Evolutionary conservation across 306 rosid genomes (phyloP), one percentile per base, ranked within the genome.

Genomic region (Rosa multiflora): DNA sequence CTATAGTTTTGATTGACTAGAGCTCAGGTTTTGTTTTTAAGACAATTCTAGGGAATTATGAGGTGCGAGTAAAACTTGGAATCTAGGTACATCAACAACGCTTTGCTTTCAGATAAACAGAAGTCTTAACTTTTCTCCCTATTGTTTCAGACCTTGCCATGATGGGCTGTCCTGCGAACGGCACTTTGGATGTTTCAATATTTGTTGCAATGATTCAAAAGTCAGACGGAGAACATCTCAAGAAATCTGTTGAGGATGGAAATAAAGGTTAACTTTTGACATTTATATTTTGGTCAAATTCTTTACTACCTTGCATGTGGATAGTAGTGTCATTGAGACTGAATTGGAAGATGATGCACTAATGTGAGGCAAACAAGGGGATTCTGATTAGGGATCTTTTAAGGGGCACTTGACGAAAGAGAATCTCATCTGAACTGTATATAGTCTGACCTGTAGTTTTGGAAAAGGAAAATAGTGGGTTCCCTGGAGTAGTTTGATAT

Each of bases 141-240:
- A 69, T 86, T 73, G 21, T 85, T 35, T 64, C 89, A 95, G 99
- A 78, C 1, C 84, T 96, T 77, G 59, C 79, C 83, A 85, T 84
- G 84, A 93, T 96, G 92, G 79, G 70, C 15, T 96, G 99, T 84
- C 48, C 93, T 78, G 86, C 79, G 48, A 86, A 76, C 26, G 84
- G 46, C 80, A 67, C 87, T 67, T 43, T 81, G 80, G 80, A 87
- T 67, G 64, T 96, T 82, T 82, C 96, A 6, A 91, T 96, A 87
- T 97, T 93, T 70, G 91, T 86, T 71, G 94, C 89, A 75, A 81
- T 84, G 91, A 77, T 93, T 72, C 62, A 91, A 37, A 87, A 86
- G 80, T 66, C 97, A 40, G 67, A 59, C 6, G 98, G 97, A 86
- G 93, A 89, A 17, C 20, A 61, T 78, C 82, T 96, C 73, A 83